phyloP scores from a whole-genome alignment of 495 filamentous ascomycete genomes.

The Neurospora sp. region DNA sequence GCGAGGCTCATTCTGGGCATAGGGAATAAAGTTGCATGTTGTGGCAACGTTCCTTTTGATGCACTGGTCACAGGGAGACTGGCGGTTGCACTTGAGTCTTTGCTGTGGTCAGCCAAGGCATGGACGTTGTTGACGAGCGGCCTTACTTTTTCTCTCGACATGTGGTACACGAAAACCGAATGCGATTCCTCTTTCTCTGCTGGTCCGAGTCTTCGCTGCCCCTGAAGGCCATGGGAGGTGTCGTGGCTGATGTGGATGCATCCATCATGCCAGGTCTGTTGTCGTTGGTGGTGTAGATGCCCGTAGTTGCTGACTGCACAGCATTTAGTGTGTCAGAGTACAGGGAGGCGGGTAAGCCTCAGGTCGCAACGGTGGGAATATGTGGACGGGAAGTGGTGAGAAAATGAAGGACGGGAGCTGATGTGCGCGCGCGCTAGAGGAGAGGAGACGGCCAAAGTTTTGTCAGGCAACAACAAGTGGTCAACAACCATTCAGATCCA shows the following conservation, averaged over 20 bases:
- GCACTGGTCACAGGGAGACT: conserved; percentile 41
- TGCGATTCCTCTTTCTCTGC: conserved; percentile 39
- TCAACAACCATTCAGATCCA: background rate
- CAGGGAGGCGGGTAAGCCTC: background rate
- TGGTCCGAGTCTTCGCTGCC: conserved; percentile 1
- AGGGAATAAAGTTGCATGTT: conserved; percentile 33
- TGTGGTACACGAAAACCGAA: conserved; percentile 45
- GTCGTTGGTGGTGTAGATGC: background rate
- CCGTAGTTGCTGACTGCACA: background rate
- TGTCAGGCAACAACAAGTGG: background rate
- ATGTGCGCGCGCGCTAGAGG: background rate
- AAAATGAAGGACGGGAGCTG: background rate
- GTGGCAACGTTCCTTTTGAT: conserved; percentile 34
- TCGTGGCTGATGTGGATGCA: background rate
- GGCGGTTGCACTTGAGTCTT: conserved; percentile 45
- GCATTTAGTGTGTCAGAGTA: background rate
- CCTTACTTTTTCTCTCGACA: conserved; percentile 44
- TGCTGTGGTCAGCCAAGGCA: background rate
- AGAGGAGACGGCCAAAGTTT: background rate
- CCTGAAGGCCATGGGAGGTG: background rate
- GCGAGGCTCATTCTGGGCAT: conserved; percentile 6
- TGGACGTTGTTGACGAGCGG: background rate
- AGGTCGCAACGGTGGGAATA: background rate
- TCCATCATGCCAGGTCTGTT: no score
- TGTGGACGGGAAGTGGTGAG: background rate